Evolutionary conservation across 1,139 yeast genomes (phyloP), one percentile per base, ranked within the genome.

Genomic region (Zygoascus sp.): DNA sequence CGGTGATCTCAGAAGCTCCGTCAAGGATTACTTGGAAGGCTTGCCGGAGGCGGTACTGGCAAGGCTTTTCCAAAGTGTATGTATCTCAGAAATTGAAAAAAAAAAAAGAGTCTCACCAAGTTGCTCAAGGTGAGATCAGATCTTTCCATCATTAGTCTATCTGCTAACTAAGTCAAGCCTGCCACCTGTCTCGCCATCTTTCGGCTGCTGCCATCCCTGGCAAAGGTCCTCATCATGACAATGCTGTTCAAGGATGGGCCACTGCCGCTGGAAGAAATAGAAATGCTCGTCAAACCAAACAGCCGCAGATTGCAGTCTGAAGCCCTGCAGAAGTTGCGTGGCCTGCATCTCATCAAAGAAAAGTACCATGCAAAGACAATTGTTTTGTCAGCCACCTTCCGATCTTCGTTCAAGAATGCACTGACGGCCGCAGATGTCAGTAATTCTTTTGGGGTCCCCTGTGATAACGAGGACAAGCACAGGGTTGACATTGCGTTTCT

Each of bases 101-200:
- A n/a, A 37, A 22, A 10, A 11, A 5, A 19, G 13, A 7, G 5
- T 9, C 5, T 21, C 4, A 40, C 37, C n/a, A 7, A 20, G n/a
- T n/a, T n/a, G n/a, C n/a, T n/a, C n/a, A n/a, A n/a, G n/a, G n/a
- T n/a, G 9, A 9, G 8, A 25, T 16, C n/a, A 23, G 19, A 17
- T 30, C 11, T 27, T 16, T 36, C 16, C 22, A 27, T 17, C 9
- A 5, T 23, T 9, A 13, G 22, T 30, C 28, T 20, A n/a, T n/a
- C n/a, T n/a, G n/a, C 25, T 44, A 44, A 20, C 30, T 37, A 2
- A 22, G n/a, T 50, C 73, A 79, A n/a, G 46, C 96, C 98, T 2
- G 96, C 97, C 13, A 88, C 98, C 48, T 90, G 97, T 62, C 72
- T 92, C 44, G 95, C 98, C 2, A 83, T 92, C 19, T 90, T 82